A percentile compares a stretch with the other conserved stretches of the same genome.
phyloP scores from a whole-genome alignment of 257 asterid genomes.

The Sherardia arvensis region DNA sequence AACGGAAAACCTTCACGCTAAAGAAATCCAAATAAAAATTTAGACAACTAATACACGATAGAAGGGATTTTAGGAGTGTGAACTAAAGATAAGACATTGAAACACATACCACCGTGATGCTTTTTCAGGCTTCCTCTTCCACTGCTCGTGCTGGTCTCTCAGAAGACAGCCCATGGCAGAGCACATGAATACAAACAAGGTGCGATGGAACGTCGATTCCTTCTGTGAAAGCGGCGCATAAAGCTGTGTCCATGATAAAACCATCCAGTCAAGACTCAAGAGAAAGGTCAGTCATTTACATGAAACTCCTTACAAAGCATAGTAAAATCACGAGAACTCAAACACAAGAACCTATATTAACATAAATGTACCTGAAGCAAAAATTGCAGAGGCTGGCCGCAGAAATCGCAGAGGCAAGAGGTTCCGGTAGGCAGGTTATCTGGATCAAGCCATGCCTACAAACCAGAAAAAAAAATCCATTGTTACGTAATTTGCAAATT shows the following conservation, averaged over 20 bases:
- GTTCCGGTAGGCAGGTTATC: constrained; percentile 55
- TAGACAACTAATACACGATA: not conserved
- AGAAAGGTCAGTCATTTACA: not conserved
- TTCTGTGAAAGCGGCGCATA: constrained; percentile 71
- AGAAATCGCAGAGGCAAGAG: constrained; percentile 62
- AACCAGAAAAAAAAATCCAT: constrained; percentile 9
- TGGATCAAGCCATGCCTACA: constrained; percentile 94
- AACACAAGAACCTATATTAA: not conserved
- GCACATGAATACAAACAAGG: constrained; percentile 71
- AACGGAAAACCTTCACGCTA: constrained; percentile 79
- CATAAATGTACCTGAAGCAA: constrained; percentile 63
- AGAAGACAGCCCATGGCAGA: constrained; percentile 77
- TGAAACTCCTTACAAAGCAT: not conserved
- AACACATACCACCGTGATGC: constrained; percentile 50
- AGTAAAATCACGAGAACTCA: not conserved
- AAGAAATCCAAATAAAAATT: constrained; percentile 7
- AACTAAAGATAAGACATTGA: not conserved
- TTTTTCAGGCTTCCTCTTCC: constrained; percentile 53
- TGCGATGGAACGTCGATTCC: constrained; percentile 78
- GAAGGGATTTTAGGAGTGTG: not conserved
- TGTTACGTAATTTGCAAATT: not conserved
- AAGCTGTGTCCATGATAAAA: constrained; percentile 32
- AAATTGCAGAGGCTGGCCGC: constrained; percentile 85
- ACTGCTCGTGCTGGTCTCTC: constrained; percentile 86
- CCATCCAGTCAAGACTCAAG: not conserved